These are phyloP conservation scores for Emericellopsis cladophorae DNA, from an alignment of 2,329 filamentous ascomycete genomes.

Conservation along the genomic window DNA sequence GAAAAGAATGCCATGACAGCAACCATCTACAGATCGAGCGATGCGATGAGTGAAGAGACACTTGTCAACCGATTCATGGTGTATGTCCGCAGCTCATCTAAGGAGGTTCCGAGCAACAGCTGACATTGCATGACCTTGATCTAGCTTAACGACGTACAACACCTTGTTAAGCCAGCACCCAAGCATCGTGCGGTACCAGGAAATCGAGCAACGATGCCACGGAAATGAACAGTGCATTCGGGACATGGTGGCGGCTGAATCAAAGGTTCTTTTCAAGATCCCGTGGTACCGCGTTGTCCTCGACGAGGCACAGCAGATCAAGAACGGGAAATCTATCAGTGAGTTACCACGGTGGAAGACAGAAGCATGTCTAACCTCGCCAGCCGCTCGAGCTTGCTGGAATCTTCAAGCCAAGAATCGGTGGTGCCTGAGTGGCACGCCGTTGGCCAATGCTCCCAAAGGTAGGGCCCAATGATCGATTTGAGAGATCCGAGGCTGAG, in stretches of 20 bases:
- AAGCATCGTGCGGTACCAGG: no score
- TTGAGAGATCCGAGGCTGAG: neutral
- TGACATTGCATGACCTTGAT: no score
- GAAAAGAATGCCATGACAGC: neutral
- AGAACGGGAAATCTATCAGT: slow-evolving; percentile 27
- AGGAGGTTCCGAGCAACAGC: no score
- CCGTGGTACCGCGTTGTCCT: slow-evolving; percentile 39
- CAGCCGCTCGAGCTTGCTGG: slow-evolving; percentile 11
- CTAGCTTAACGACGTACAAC: neutral
- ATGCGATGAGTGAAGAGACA: no score
- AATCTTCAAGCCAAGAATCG: slow-evolving; percentile 13
- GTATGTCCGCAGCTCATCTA: no score
- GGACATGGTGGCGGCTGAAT: neutral
- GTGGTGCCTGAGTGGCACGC: slow-evolving; percentile 23
- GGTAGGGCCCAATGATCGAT: slow-evolving; percentile 10
- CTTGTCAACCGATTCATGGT: no score
- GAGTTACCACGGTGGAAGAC: slow-evolving; percentile 4
- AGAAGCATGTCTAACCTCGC: neutral
- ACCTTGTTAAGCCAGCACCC: neutral
- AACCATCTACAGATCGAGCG: slow-evolving; percentile 4
- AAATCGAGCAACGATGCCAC: neutral
- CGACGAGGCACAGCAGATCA: slow-evolving; percentile 45
- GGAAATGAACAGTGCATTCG: neutral
- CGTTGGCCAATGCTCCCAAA: slow-evolving; percentile 15
- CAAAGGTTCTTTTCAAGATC: slow-evolving; percentile 10